phyloP scores from a whole-genome alignment of 2,329 filamentous ascomycete genomes.

The Trichoderma sp. region DNA sequence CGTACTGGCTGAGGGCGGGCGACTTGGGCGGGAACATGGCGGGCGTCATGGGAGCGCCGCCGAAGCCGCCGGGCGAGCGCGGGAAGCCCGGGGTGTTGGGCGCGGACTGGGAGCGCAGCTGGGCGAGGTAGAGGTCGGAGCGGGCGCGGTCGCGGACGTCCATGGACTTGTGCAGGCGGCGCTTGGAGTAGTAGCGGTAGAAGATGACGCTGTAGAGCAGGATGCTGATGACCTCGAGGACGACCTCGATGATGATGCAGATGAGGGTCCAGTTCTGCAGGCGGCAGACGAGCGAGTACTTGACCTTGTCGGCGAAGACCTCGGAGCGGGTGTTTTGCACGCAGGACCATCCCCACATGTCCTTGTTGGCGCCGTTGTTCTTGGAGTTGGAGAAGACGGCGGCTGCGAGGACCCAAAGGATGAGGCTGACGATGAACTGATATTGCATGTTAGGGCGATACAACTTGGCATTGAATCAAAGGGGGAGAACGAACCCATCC shows the following conservation, averaged over 20 bases:
- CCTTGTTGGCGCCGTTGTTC: slow-evolving; percentile 70
- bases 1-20: slow-evolving; percentile 51
- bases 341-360: slow-evolving; percentile 99
- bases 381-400: slow-evolving; percentile 79
- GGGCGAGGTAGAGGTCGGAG: slow-evolving; percentile 90
- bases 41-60: slow-evolving; percentile 64
- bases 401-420: slow-evolving; percentile 89
- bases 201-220: slow-evolving; percentile 92
- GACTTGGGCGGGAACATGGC: slow-evolving; percentile 36
- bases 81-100: slow-evolving; percentile 92
- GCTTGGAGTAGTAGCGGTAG: slow-evolving; percentile 97
- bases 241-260: slow-evolving; percentile 95
- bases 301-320: slow-evolving; percentile 76
- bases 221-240: slow-evolving; percentile 89
- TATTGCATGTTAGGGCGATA: slow-evolving; percentile 5
- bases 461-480: neutral
- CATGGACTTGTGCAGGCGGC: slow-evolving; percentile 95
- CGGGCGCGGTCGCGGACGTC: slow-evolving; percentile 90
- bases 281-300: slow-evolving; percentile 89
- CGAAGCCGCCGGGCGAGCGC: slow-evolving; percentile 50
- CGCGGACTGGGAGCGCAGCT: slow-evolving; percentile 80
- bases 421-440: slow-evolving; percentile 81
- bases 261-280: slow-evolving; percentile 93
- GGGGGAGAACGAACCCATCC: slow-evolving; percentile 58
- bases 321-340: slow-evolving; percentile 80